These are phyloP conservation scores for Solanum arcanum DNA, from an alignment of 257 asterid species.

Conservation along the genomic window DNA sequence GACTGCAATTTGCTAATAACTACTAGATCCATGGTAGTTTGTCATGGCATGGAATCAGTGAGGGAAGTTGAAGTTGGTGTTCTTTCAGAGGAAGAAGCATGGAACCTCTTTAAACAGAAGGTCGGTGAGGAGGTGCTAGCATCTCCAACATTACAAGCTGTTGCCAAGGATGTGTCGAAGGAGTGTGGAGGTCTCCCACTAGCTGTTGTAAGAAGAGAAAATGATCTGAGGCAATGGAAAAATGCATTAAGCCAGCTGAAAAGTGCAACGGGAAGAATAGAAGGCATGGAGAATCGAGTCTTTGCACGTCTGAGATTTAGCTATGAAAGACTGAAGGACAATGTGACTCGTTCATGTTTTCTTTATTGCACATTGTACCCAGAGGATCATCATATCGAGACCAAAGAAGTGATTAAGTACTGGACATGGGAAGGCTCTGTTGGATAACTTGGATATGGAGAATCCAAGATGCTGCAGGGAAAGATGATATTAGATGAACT, in stretches of 20 bases:
- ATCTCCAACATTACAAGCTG: neutral
- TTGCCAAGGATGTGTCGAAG: conserved; percentile 9
- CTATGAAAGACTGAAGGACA: conserved; percentile 14
- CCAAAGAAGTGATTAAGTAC: conserved; percentile 12
- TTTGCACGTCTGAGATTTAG: conserved; percentile 18
- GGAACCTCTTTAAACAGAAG: conserved; percentile 14
- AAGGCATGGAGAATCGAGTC: conserved; percentile 10
- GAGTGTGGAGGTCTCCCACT: conserved; percentile 25
- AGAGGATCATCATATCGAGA: conserved; percentile 15
- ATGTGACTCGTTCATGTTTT: conserved; percentile 12
- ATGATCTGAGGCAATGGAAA: conserved; percentile 2
- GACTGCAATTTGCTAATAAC: conserved; percentile 2
- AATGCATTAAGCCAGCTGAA: conserved; percentile 11
- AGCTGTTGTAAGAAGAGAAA: conserved; percentile 16
- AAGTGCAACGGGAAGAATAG: conserved; percentile 3
- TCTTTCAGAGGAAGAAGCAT: conserved; percentile 8
- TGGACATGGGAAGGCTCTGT: conserved; percentile 16
- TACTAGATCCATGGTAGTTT: conserved; percentile 5
- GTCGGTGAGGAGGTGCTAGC: conserved; percentile 3
- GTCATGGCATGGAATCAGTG: conserved; percentile 9
- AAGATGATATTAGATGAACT: conserved; percentile 8
- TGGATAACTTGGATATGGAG: conserved; percentile 1
- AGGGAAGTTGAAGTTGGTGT: conserved; percentile 3
- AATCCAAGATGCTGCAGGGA: conserved; percentile 11
- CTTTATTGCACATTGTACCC: conserved; percentile 20